These are phyloP conservation scores for Colletotrichum truncatum DNA, from an alignment of 2,329 filamentous ascomycete species.

Conservation along the genomic window DNA sequence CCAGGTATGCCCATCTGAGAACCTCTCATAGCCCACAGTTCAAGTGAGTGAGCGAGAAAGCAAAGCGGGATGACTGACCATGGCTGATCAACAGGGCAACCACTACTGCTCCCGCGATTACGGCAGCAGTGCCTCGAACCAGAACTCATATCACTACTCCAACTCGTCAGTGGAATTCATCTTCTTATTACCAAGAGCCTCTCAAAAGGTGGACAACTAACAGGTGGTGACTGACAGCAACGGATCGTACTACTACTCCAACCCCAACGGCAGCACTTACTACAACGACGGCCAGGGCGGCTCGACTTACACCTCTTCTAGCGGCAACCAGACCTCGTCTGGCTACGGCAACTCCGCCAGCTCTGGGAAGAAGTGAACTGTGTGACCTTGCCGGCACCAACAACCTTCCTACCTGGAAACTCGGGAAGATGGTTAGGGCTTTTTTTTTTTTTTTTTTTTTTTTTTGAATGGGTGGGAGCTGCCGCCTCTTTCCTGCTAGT, in stretches of 20 bases:
- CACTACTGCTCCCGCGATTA: constrained; percentile 74
- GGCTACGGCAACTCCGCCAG: constrained; percentile 30
- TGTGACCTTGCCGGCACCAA: no score
- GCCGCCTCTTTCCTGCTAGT: no score
- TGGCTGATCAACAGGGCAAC: constrained; percentile 62
- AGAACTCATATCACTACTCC: constrained; percentile 74
- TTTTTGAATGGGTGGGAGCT: no score
- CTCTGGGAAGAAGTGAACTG: constrained; percentile 21
- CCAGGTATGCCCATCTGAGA: constrained; percentile 56
- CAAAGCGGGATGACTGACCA: not conserved
- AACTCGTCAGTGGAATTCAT: constrained; percentile 61
- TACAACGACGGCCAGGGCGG: constrained; percentile 68
- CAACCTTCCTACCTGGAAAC: not conserved
- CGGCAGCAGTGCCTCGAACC: constrained; percentile 61
- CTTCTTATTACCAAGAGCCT: not conserved
- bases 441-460: no score
- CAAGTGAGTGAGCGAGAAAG: no score
- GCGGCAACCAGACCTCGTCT: constrained; percentile 44
- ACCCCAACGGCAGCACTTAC: constrained; percentile 74
- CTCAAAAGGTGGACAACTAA: not conserved
- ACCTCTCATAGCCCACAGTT: not conserved
- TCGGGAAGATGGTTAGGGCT: no score
- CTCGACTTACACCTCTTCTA: constrained; percentile 68
- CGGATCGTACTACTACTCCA: constrained; percentile 79
- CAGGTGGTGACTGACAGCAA: constrained; percentile 47